Base-by-base conservation (phyloP, 129 eudicot genomes). In the Helichrysum umbraculigerum region DNA sequence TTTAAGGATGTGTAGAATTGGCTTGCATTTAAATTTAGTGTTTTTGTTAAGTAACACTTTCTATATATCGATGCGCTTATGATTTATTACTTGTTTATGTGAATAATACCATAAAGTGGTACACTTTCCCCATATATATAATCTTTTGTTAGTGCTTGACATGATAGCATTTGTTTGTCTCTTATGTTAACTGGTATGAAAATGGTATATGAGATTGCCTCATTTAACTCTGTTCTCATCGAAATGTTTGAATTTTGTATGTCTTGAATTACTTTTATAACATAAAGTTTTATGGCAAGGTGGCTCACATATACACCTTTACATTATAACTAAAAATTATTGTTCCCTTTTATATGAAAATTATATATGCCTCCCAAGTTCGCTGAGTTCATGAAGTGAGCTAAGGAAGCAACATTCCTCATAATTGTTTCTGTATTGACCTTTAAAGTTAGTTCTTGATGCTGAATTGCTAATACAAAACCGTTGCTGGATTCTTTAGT, bases 371-470 rank as follows among this genome's bases (percentile, higher is more conserved):
- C 65, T 21, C 65, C 65, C 65, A 28, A 8, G 32, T 59, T 21
- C 29, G 32, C 11, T 21, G 32, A 59, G 65, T 59, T 59, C 32
- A 59, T 59, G 9, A 20, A 28, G 29, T 32, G 14, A 21, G 16
- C 21, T 59, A 21, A 28, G 32, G 12, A 59, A 9, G 14, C 6
- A 59, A 59, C 29, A 59, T 8, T 8, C 32, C 29, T 22, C 32
- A 8, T 59, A 8, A 12, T 21, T 59, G 14, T 50, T 65, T 65
- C 70, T 33, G 22, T 32, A 65, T 32, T 35, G 22, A 17, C 52
- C 30, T 52, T 41, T 17, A 52, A 70, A 16, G 75, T 29, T 70
- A 70, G 62, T 70, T 28, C 33, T 21, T 70, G 75, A 71, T 50
- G 74, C 61, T 47, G 57, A 52, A 8, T 1, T 50, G 74, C 61